Base-by-base conservation (phyloP, 179 eudicot species). In the Vitellaria paradoxa region DNA sequence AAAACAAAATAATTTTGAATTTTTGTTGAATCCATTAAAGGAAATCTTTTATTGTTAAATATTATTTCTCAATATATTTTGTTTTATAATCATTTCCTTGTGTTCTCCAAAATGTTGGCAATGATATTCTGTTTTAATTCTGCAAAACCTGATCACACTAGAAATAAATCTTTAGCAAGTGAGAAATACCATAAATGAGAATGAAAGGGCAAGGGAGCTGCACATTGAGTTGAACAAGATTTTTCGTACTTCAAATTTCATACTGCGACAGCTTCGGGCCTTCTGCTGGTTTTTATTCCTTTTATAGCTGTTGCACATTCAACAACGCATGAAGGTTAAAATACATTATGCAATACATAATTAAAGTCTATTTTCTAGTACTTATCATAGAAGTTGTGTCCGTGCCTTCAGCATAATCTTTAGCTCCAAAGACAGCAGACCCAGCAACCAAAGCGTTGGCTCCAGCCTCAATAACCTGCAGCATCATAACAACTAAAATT, bases 391-490 rank as follows among this genome's bases (percentile, higher is more conserved):
- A 42, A 42, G 50, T 62, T 62, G 65, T 62, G 68, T 57, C 5
- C 75, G 65, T 88, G 75, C 98, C 98, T 91, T 88, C 96, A 75
- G 98, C 97, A 78, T 94, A 94, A 86, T 94, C 98, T 78, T 92
- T 92, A 81, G 98, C 97, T 76, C 94, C 96, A 68, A 94, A 94
- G 70, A 94, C 97, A 46, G 97, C 98, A 82, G 97, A 94, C 74
- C 98, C 98, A 84, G 98, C 96, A 70, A 94, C 98, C 72, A 91
- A 75, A 76, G 98, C 98, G 85, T 94, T 92, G 63, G 98, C 98
- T 75, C 98, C 98, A 78, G 98, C 98, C 77, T 94, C 98, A 52
- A 92, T 94, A 77, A 94, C 98, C 98, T 94, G 89, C 75, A 76
- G 24, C 64, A 60, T 60, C 64, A 6, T 60, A 20, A n/a, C 64